phyloP scores from a whole-genome alignment of 768 basidiomycete species.

The Suillus subaureus region DNA sequence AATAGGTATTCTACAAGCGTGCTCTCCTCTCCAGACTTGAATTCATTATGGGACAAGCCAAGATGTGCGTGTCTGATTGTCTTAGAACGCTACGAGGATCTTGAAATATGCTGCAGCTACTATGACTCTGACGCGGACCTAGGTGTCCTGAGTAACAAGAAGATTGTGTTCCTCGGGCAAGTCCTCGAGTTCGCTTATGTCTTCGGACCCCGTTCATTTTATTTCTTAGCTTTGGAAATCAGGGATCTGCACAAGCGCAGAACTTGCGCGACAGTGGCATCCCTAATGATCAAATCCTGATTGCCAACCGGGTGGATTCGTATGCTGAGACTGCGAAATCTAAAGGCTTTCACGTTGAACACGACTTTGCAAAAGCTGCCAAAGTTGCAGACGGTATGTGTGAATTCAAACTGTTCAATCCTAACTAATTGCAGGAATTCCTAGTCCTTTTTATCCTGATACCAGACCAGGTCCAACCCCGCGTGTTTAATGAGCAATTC shows the following conservation, averaged over 20 bases:
- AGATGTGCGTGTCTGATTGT: conserved; percentile 46
- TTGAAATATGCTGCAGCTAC: conserved; percentile 32
- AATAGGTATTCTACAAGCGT: background rate
- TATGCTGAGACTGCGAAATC: conserved; percentile 60
- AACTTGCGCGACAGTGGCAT: conserved; percentile 66
- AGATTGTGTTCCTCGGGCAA: conserved; percentile 63
- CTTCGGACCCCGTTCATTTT: conserved; percentile 6
- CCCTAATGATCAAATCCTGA: conserved; percentile 58
- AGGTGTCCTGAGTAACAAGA: conserved; percentile 46
- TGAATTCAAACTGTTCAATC: background rate
- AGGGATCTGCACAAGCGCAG: conserved; percentile 68
- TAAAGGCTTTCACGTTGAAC: conserved; percentile 59
- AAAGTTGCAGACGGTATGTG: conserved; percentile 53
- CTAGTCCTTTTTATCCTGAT: conserved; percentile 62
- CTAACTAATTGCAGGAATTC: conserved; percentile 4
- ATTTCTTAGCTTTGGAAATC: conserved; percentile 56
- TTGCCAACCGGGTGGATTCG: conserved; percentile 58
- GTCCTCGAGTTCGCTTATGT: conserved; percentile 10
- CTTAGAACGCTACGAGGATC: background rate
- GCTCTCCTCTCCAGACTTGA: conserved; percentile 1
- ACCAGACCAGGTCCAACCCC: conserved; percentile 65
- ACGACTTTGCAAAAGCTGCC: conserved; percentile 58
- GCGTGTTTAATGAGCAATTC: conserved; percentile 59
- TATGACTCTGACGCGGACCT: conserved; percentile 66
- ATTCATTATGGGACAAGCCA: conserved; percentile 41